phyloP scores from a whole-genome alignment of 306 rosid species.

The Inga oerstediana region DNA sequence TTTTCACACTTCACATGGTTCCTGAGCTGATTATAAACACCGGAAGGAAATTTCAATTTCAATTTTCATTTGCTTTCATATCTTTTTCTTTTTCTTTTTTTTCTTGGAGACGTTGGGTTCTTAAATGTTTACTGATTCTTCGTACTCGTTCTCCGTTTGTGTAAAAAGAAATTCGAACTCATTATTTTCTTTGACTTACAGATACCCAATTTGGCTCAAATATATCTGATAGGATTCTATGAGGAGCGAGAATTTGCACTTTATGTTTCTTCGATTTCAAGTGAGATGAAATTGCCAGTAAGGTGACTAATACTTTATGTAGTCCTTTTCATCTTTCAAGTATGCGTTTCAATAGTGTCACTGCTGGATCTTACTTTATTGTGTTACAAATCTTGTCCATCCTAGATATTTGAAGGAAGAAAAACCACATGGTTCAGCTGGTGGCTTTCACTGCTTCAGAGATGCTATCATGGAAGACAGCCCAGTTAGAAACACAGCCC shows the following conservation, averaged over 20 bases:
- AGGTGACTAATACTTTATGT: conserved; percentile 52
- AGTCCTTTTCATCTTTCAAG: background rate
- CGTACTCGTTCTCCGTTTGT: background rate
- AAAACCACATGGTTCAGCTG: conserved; percentile 96
- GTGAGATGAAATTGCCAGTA: conserved; percentile 90
- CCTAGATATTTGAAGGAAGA: conserved; percentile 93
- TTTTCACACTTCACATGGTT: background rate
- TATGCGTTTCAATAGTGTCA: background rate
- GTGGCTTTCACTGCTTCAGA: conserved; percentile 80
- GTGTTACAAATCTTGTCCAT: conserved; percentile 30
- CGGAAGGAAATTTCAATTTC: conserved; percentile 23
- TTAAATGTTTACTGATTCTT: background rate
- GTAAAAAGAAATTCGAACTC: conserved; percentile 18
- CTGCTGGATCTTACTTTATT: conserved; percentile 28
- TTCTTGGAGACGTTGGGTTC: background rate
- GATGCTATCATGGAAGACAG: conserved; percentile 89
- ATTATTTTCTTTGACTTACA: conserved; percentile 32
- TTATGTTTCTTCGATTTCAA: conserved; percentile 90
- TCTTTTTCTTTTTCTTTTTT: background rate
- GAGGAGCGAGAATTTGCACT: conserved; percentile 96
- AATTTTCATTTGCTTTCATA: conserved; percentile 28
- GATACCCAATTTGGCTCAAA: conserved; percentile 92
- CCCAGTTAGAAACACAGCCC: conserved; percentile 62
- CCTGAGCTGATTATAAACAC: conserved; percentile 3
- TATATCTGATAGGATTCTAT: conserved; percentile 82